Percentiles rank a stretch among this genome's conserved stretches.
phyloP scores from a whole-genome alignment of 805 yeast genomes.

The Candida gorgasii region DNA sequence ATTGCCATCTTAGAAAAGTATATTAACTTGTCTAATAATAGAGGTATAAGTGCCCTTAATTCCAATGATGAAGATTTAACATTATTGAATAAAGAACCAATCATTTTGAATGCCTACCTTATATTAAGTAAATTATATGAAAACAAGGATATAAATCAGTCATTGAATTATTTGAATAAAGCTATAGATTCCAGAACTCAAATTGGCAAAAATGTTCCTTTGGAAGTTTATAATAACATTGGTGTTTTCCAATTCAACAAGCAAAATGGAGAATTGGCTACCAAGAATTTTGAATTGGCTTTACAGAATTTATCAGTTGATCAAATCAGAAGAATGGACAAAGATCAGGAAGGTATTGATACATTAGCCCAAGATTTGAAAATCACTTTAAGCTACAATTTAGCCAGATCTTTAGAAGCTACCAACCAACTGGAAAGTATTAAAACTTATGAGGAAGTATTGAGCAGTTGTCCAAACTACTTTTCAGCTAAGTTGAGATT shows the following conservation, averaged over 20 bases:
- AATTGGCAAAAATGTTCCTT: conserved; percentile 47
- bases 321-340: conserved; percentile 22
- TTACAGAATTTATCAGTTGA: conserved; percentile 30
- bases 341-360: conserved; percentile 43
- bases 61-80: conserved; percentile 16
- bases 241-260: conserved; percentile 79
- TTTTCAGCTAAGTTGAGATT: conserved; percentile 74
- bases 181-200: conserved; percentile 54
- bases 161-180: conserved; percentile 61
- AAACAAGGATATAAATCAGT: conserved; percentile 60
- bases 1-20: conserved; percentile 69
- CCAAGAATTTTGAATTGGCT: conserved; percentile 54
- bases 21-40: conserved; percentile 58
- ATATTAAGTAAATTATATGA: conserved; percentile 73
- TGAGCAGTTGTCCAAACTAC: conserved; percentile 65
- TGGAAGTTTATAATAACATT: conserved; percentile 73
- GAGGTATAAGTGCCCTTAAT: conserved; percentile 27
- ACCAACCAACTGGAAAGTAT: conserved; percentile 39
- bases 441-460: conserved; percentile 54
- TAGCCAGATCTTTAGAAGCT: conserved; percentile 74
- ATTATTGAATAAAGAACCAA: conserved; percentile 50
- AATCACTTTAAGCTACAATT: conserved; percentile 53
- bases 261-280: conserved; percentile 59
- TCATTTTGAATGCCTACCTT: conserved; percentile 63
- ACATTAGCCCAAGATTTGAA: conserved; percentile 29